These are phyloP conservation scores for Laburnicola sp. DNA, from an alignment of 2,329 filamentous ascomycete genomes.

Conservation along the genomic window DNA sequence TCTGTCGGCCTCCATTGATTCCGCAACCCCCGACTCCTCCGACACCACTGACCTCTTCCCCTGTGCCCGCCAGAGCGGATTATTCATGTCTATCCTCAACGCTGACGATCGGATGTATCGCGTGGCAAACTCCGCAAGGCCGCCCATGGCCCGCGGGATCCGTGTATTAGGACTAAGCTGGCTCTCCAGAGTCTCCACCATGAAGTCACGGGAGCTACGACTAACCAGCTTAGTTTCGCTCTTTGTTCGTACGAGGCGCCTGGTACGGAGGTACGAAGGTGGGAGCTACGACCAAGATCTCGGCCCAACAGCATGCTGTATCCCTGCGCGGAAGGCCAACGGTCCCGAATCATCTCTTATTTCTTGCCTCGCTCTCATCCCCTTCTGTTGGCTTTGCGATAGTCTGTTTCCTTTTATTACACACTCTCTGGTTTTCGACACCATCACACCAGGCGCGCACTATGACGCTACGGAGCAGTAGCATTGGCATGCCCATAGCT, in stretches of 20 bases:
- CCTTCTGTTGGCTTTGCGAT: background rate
- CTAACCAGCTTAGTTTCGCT: background rate
- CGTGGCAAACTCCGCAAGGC: background rate
- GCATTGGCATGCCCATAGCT: background rate
- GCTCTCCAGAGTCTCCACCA: background rate
- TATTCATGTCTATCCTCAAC: no score
- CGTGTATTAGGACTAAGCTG: background rate
- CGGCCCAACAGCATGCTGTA: background rate
- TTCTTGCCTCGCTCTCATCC: no score
- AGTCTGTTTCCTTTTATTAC: background rate
- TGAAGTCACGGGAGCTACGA: background rate
- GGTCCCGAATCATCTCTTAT: background rate
- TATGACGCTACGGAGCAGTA: constrained; percentile 2
- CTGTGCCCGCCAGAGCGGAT: no score
- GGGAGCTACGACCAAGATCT: no score
- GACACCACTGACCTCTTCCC: no score
- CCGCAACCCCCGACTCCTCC: no score
- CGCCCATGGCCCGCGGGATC: background rate
- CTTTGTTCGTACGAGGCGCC: background rate
- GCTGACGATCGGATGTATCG: background rate
- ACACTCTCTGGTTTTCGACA: background rate
- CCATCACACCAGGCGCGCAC: background rate
- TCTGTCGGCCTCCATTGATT: no score
- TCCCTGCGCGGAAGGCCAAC: background rate
- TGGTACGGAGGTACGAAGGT: background rate